Base-by-base conservation (phyloP, 2,329 filamentous ascomycete species). In the Pseudogymnoascus verrucosus region DNA sequence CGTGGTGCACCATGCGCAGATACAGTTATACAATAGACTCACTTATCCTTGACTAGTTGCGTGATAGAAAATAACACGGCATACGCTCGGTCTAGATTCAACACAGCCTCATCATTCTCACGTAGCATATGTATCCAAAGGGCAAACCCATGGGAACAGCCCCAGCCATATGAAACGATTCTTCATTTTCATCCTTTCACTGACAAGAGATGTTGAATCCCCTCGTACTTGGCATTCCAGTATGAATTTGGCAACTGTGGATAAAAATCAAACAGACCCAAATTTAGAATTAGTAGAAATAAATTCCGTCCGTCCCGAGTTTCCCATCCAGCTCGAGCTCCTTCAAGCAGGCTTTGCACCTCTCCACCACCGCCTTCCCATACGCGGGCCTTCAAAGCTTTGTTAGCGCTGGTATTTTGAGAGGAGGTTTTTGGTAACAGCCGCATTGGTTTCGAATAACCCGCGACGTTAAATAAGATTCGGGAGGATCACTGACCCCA, bases 261-360 rank as follows among this genome's bases (percentile, higher is more conserved):
- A 14, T 26, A 21, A 26, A 19, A 47, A 47, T n/a, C n/a, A 31
- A 28, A 31, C 5, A 28, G 23, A 10, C 14, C 4, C 47, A 8
- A 19, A 54, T 11, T 31, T 23, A 21, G 16, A 54, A 54, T 54
- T 26, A 54, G 47, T 54, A 68, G n/a, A 63, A 63, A 63, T 65
- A 66, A 16, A 68, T 54, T 1, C 65, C 66, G 54, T 68, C 67
- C 31, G 60, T 31, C 16, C 60, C 59, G 34, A 69, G 59, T 60
- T 64, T 66, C 23, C 62, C 63, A 28, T 65, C 65, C 12, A 63
- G 59, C 28, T 66, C 64, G 28, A 69, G 63, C 54, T 65, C 64
- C 31, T 63, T 63, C 63, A 68, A 62, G 40, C 65, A 65, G 10
- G 39, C 26, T 31, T 67, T 68, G 19, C 66, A 65, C 23, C 67